Conservation (phyloP, 306 rosid species). For the Acacia crassicarpa region DNA sequence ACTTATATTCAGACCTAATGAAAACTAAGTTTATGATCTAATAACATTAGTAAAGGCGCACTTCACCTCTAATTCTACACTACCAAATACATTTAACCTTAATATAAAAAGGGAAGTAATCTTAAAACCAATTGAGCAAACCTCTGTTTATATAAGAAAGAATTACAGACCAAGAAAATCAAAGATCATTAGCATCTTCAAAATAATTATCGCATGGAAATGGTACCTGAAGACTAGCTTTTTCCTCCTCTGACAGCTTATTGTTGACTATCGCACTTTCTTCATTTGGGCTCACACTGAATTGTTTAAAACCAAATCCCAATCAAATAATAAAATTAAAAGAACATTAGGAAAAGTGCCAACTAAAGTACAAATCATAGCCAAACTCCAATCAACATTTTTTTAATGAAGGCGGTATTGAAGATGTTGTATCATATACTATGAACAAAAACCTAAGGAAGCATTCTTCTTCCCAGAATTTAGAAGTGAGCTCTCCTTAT, state of each 20-base stretch:
- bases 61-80: neutral
- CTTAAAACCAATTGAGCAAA: slow-evolving; percentile 6
- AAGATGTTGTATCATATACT: slow-evolving; percentile 81
- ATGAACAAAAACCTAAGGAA: slow-evolving; percentile 70
- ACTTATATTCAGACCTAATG: neutral
- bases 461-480: slow-evolving; percentile 47
- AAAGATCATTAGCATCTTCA: slow-evolving; percentile 18
- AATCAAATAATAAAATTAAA: slow-evolving; percentile 36
- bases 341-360: neutral
- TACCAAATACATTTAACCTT: slow-evolving; percentile 2
- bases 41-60: neutral
- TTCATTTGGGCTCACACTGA: slow-evolving; percentile 59
- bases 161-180: neutral
- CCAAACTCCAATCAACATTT: neutral
- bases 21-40: neutral
- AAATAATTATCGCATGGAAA: slow-evolving; percentile 19
- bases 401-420: slow-evolving; percentile 16
- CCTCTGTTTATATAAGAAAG: slow-evolving; percentile 13
- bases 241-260: slow-evolving; percentile 72
- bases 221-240: slow-evolving; percentile 68
- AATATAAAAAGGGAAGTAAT: slow-evolving; percentile 19
- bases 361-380: slow-evolving; percentile 9
- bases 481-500: slow-evolving; percentile 61
- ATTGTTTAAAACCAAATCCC: slow-evolving; percentile 42
- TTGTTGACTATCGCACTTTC: slow-evolving; percentile 54